Percentiles rank a stretch among this genome's conserved stretches.
These are phyloP conservation scores for Tremella mesenterica DNA, from an alignment of 768 basidiomycete genomes.

Conservation along the genomic window DNA sequence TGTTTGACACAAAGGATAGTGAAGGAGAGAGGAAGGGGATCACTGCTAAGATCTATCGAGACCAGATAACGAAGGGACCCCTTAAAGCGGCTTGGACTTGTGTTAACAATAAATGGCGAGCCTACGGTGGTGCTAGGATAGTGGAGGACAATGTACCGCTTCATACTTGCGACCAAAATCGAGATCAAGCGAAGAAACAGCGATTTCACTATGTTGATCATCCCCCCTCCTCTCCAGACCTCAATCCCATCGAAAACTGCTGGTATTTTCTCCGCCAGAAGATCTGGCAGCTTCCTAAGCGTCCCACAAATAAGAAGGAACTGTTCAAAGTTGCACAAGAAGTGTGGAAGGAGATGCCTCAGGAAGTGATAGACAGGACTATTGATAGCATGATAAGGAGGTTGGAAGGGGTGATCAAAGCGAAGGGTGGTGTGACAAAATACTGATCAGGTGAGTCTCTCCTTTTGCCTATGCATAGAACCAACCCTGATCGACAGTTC, in stretches of 20 bases:
- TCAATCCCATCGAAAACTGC: slow-evolving; percentile 15
- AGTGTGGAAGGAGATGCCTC: slow-evolving; percentile 9
- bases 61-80: slow-evolving; percentile 12
- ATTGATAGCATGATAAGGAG: slow-evolving; percentile 13
- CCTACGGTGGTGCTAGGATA: slow-evolving; percentile 12
- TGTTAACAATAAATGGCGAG: slow-evolving; percentile 4
- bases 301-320: slow-evolving; percentile 1
- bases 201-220: slow-evolving; percentile 5
- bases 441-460: not conserved
- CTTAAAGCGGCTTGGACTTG: slow-evolving; percentile 10
- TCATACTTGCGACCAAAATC: slow-evolving; percentile 3
- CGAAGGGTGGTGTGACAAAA: slow-evolving; percentile 4
- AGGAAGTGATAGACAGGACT: slow-evolving; percentile 5
- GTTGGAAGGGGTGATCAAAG: slow-evolving; percentile 3
- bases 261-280: no score
- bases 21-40: slow-evolving; percentile 12
- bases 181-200: slow-evolving; percentile 1
- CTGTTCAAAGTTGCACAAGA: slow-evolving; percentile 1
- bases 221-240: slow-evolving; percentile 14
- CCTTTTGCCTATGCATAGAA: not conserved
- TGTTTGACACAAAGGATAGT: slow-evolving; percentile 10
- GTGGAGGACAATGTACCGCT: slow-evolving; percentile 12
- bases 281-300: not conserved
- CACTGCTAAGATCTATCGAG: slow-evolving; percentile 11
- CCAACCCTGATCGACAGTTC: not conserved